These are phyloP conservation scores for Aspergillus oerlinghausenensis DNA, from an alignment of 2,329 filamentous ascomycete genomes.

Conservation along the genomic window DNA sequence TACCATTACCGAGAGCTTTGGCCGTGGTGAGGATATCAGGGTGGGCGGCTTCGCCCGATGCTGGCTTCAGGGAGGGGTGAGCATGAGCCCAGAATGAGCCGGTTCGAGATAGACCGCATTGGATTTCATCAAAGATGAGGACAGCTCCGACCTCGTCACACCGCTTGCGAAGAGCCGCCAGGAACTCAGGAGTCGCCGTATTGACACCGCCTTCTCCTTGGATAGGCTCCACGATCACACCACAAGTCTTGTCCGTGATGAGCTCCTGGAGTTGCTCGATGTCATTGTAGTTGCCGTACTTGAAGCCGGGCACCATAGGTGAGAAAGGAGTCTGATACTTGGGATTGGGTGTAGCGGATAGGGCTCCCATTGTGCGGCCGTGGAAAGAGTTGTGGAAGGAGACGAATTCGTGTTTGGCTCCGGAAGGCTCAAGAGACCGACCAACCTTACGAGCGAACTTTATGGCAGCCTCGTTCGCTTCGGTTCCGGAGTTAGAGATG, in stretches of 20 bases:
- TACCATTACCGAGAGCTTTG: conserved; percentile 94
- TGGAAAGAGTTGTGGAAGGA: conserved; percentile 93
- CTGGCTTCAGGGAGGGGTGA: conserved; percentile 53
- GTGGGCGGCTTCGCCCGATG: conserved; percentile 62
- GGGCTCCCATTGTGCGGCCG: conserved; percentile 87
- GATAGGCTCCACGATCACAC: conserved; percentile 94
- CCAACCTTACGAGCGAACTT: conserved; percentile 94
- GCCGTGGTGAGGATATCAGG: conserved; percentile 92
- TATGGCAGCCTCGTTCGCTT: conserved; percentile 96
- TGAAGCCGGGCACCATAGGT: conserved; percentile 93
- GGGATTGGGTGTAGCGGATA: conserved; percentile 95
- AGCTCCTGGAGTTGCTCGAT: conserved; percentile 64
- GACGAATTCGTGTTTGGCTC: conserved; percentile 75
- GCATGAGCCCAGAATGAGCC: conserved; percentile 87
- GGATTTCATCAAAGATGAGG: conserved; percentile 93
- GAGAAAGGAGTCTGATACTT: conserved; percentile 96
- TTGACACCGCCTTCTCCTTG: conserved; percentile 95
- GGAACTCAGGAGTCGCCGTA: conserved; percentile 75
- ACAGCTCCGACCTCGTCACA: conserved; percentile 85
- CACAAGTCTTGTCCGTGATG: conserved; percentile 81
- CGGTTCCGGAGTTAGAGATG: conserved; percentile 91
- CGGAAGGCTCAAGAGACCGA: conserved; percentile 66
- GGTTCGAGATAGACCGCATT: conserved; percentile 85
- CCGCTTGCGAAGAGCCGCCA: conserved; percentile 74
- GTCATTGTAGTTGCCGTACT: conserved; percentile 82